Base-by-base conservation (phyloP, 1,284 basidiomycete species). In the Ceratobasidium sp. region DNA sequence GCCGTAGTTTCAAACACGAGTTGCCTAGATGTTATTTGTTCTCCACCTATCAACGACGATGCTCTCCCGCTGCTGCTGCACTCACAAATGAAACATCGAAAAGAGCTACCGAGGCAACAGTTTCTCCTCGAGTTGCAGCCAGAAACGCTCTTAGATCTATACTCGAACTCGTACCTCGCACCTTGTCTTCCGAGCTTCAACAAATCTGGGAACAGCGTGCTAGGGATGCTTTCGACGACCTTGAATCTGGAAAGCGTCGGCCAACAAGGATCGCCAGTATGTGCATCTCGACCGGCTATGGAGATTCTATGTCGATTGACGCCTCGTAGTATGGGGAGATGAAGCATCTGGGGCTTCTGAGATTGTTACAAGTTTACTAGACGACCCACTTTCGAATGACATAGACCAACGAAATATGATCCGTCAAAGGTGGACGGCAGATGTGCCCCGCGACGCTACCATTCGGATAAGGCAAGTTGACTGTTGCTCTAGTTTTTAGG, bases 371-470 rank as follows among this genome's bases (percentile, higher is more conserved):
- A 52, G 61, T 19, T 29, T 75, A 29, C 29, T 75, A 22, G 71
- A 75, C 22, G 71, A 75, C 25, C 71, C 71, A 56, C 71, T 75
- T n/a, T 75, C 71, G 29, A 62, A 54, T 15, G 62, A 75, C 43
- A 1, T 37, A 22, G 34, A 65, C 19, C 71, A 75, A 43, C 44
- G 71, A 29, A 43, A 75, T 56, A 43, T 75, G 71, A 32, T 75
- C 19, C 71, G n/a, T 32, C 61, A 56, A 32, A 52, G 71, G 52
- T 75, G 71, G 71, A 13, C 13, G 25, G 22, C 37, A 8, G 62
- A 51, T 7, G 15, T 29, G 37, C 22, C 19, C 11, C 34, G 25
- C 11, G 34, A 46, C 15, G 49, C 19, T 19, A 54, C 46, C 32
- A 75, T 75, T 54, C 71, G 25, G 22, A 75, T 75, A 22, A 75